phyloP scores from a whole-genome alignment of 177 flowering plant species.

The Vitis hybrid region DNA sequence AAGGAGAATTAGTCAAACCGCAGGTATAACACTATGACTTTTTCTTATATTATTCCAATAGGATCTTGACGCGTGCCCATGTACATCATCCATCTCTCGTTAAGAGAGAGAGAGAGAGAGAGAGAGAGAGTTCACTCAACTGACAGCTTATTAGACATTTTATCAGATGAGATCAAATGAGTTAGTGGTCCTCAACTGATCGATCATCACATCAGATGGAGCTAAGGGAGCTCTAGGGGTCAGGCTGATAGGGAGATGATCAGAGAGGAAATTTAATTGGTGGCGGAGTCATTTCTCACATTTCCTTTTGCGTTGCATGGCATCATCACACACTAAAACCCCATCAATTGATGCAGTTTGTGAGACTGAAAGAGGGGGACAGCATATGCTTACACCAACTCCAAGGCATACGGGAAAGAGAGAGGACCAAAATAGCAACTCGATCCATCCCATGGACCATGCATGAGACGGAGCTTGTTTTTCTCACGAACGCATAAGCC shows the following conservation, averaged over 20 bases:
- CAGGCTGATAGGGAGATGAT: background rate
- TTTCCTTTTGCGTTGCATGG: constrained; percentile 2
- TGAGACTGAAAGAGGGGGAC: background rate
- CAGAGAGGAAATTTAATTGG: background rate
- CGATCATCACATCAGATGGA: background rate
- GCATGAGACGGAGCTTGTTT: background rate
- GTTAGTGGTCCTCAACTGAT: background rate
- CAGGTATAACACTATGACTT: background rate
- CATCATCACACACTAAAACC: background rate
- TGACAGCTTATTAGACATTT: constrained; percentile 4
- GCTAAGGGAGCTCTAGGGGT: background rate
- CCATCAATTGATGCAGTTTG: background rate
- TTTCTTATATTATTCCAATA: background rate
- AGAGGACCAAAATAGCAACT: background rate
- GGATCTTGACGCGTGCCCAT: background rate
- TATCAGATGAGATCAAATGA: background rate
- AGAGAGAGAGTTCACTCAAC: background rate
- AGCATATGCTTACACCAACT: background rate
- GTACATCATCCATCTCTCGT: background rate
- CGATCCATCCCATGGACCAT: background rate
- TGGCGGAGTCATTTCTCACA: background rate
- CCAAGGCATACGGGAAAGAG: background rate
- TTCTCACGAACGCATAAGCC: background rate
- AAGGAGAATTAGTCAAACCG: background rate
- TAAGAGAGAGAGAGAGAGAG: background rate